Evolutionary conservation across 2,329 filamentous ascomycete genomes (phyloP).

Genomic region (Endocalyx cinctus): DNA sequence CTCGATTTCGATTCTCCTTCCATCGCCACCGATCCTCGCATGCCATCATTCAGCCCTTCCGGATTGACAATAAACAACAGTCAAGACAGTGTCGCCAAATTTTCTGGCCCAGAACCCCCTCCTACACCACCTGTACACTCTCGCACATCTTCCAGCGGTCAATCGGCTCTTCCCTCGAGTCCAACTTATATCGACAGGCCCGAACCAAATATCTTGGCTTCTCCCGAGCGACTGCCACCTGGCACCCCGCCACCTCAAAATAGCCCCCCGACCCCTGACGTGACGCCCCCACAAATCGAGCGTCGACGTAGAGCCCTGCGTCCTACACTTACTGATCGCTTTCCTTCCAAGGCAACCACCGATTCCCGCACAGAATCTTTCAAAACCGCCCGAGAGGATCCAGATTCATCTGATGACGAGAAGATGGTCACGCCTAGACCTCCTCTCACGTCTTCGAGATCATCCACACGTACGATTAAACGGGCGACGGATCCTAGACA

Average conservation of each 20-base stretch:
- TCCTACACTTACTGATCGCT: constrained; percentile 43
- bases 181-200: constrained; percentile 34
- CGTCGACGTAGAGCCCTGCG: constrained; percentile 41
- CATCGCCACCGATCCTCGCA: too few species aligned
- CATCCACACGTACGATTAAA: constrained; percentile 42
- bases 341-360: constrained; percentile 46
- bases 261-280: constrained; percentile 70
- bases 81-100: constrained; percentile 35
- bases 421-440: constrained; percentile 37
- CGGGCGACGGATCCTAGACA: constrained; percentile 28
- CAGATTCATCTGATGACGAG: constrained; percentile 58
- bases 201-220: constrained; percentile 33
- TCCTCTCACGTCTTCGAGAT: constrained; percentile 33
- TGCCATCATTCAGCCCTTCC: constrained; percentile 33
- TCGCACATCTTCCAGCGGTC: constrained; percentile 50
- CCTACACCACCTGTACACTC: constrained; percentile 62
- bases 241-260: constrained; percentile 60
- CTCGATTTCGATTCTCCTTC: constrained; percentile 25
- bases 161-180: constrained; percentile 39
- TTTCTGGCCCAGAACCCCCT: constrained; percentile 44
- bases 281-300: constrained; percentile 60
- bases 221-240: constrained; percentile 34
- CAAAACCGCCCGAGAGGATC: constrained; percentile 63
- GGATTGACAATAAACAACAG: constrained; percentile 38
- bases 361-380: constrained; percentile 68